These are phyloP conservation scores for Phialemonium atrogriseum DNA, from an alignment of 2,329 filamentous ascomycete genomes.

Conservation along the genomic window DNA sequence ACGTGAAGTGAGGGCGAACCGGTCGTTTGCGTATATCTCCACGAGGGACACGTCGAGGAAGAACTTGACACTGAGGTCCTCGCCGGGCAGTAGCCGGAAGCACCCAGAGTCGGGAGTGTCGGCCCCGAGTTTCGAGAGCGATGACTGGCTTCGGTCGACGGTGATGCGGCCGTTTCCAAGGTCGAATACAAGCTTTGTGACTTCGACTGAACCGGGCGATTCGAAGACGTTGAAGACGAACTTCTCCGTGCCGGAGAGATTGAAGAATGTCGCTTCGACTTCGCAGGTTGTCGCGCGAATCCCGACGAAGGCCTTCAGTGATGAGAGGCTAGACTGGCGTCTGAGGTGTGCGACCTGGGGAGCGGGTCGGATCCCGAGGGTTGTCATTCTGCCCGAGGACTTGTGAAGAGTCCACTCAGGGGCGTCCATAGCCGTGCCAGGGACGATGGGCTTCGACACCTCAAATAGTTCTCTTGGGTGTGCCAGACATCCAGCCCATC, in stretches of 20 bases:
- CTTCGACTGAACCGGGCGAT: constrained; percentile 5
- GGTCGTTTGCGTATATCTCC: constrained; percentile 14
- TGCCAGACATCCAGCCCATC: neutral
- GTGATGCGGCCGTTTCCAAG: constrained; percentile 8
- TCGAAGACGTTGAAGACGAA: neutral
- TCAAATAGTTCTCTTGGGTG: constrained; percentile 1
- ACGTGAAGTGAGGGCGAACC: constrained; percentile 13
- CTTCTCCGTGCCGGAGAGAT: neutral
- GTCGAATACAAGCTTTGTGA: constrained; percentile 11
- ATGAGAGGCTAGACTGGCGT: neutral
- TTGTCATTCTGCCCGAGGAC: neutral
- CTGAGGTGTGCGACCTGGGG: neutral
- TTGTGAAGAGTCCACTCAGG: neutral
- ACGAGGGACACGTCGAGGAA: constrained; percentile 14
- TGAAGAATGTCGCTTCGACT: neutral
- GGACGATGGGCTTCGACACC: neutral
- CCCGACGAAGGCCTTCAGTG: neutral
- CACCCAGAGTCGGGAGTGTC: neutral
- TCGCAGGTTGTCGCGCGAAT: neutral
- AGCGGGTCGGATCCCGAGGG: constrained; percentile 1
- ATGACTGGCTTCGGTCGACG: constrained; percentile 11
- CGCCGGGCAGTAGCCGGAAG: constrained; percentile 5
- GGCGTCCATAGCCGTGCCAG: too few species aligned
- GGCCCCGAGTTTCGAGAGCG: constrained; percentile 1
- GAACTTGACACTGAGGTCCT: constrained; percentile 11